Evolutionary conservation across 495 filamentous ascomycete genomes (phyloP).

Genomic region (Penicillium psychrofluorescens): DNA sequence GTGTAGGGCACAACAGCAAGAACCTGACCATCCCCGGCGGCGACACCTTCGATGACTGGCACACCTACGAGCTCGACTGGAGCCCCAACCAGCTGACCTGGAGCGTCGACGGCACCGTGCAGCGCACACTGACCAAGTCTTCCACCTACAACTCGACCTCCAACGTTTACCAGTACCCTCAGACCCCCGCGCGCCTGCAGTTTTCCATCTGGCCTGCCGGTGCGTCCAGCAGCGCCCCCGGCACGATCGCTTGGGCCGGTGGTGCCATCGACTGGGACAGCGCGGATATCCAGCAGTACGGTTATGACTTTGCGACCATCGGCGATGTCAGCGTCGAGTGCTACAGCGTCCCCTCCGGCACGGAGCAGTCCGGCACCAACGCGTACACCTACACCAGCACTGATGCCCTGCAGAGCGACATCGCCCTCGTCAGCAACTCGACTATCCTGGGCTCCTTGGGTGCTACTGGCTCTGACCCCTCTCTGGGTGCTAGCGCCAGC

Average conservation of each 20-base stretch:
- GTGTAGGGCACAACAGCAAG: slow-evolving; percentile 59
- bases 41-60: slow-evolving; percentile 72
- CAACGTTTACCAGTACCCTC: slow-evolving; percentile 82
- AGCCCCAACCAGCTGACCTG: slow-evolving; percentile 76
- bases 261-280: slow-evolving; percentile 83
- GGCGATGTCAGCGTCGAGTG: slow-evolving; percentile 73
- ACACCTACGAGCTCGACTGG: slow-evolving; percentile 94
- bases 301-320: slow-evolving; percentile 85
- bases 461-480: slow-evolving; percentile 70
- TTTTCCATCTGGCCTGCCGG: slow-evolving; percentile 96
- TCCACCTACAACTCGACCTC: slow-evolving; percentile 79
- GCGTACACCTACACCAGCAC: slow-evolving; percentile 70
- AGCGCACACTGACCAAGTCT: slow-evolving; percentile 63
- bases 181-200: slow-evolving; percentile 89
- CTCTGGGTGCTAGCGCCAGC: slow-evolving; percentile 24
- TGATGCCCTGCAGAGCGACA: slow-evolving; percentile 62
- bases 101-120: slow-evolving; percentile 71
- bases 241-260: slow-evolving; percentile 89
- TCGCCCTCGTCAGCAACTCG: slow-evolving; percentile 64
- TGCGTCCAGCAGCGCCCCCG: slow-evolving; percentile 64
- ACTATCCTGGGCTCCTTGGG: slow-evolving; percentile 75
- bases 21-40: slow-evolving; percentile 57
- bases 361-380: slow-evolving; percentile 49
- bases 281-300: slow-evolving; percentile 68
- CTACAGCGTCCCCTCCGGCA: slow-evolving; percentile 65